Percentiles rank a stretch among this genome's conserved stretches.
phyloP scores from a whole-genome alignment of 108 stramenopile genomes.

The Cyclotella atomus region DNA sequence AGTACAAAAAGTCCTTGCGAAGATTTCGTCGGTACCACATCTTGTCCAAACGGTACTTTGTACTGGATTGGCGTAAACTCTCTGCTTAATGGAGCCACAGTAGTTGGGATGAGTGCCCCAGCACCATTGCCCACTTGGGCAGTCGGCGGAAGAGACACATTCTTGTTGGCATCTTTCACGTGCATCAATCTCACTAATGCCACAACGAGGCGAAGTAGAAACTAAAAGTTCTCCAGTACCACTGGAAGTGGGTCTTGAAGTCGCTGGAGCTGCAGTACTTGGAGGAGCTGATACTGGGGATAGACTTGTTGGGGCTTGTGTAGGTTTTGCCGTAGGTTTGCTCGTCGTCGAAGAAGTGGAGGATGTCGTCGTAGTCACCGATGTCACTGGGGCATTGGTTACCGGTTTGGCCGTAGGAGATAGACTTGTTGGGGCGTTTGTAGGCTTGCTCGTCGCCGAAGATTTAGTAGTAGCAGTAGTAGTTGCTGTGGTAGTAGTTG shows the following conservation, averaged over 20 bases:
- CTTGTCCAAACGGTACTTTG: constrained; percentile 4
- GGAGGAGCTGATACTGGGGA: not conserved
- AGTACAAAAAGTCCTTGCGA: constrained; percentile 4
- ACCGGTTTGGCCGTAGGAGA: not conserved
- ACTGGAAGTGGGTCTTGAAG: not conserved
- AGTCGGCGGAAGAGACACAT: constrained; percentile 14
- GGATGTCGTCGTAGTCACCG: not conserved
- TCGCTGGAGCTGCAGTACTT: not conserved
- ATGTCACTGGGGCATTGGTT: not conserved
- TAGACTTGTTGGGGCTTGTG: not conserved
- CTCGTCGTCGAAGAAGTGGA: not conserved
- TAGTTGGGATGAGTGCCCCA: constrained; percentile 22
- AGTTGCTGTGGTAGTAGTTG: not conserved
- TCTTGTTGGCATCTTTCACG: constrained; percentile 16
- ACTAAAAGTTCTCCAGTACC: constrained; percentile 4
- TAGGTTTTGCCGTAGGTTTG: not conserved
- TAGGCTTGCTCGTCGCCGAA: not conserved
- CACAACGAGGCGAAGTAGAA: constrained; percentile 13
- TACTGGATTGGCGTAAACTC: constrained; percentile 19
- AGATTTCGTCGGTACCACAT: constrained; percentile 21
- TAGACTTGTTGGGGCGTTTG: not conserved
- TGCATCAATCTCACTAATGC: constrained; percentile 17
- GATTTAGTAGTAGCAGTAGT: not conserved
- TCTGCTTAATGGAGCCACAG: constrained; percentile 13
- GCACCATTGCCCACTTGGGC: constrained; percentile 13